Evolutionary conservation across 495 filamentous ascomycete genomes (phyloP), one percentile per base, ranked within the genome.

Genomic region (Aspergillus panamensis): DNA sequence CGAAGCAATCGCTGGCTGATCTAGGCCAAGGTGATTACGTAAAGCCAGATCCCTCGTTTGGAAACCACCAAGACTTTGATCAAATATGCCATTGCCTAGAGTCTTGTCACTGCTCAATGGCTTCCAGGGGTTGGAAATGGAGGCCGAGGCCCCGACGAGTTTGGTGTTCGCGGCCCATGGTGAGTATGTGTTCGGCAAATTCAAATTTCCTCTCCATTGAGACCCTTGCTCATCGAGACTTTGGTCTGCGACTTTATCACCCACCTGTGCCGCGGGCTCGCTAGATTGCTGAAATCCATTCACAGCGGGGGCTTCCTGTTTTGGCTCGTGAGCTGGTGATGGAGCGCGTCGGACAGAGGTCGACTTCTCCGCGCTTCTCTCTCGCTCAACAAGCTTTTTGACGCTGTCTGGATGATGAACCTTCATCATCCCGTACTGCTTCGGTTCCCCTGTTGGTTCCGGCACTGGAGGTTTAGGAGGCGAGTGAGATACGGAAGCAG

Each of bases 41-140:
- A 73, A 66, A 65, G 69, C 63, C 43, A 70, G 55, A 49, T 77
- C 80, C 32, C 67, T 67, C 13, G 68, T 57, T 31, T 72, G 58
- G 32, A 82, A 74, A 7, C 75, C 72, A 9, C 79, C 76, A 17
- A 91, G 72, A 52, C 82, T 78, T 48, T 83, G 80, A 48, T 85
- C 83, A 64, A 92, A 92, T 3, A 88, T 88, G n/a, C 89, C 89
- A 62, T 92, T 92, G 2, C 89, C 89, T 20, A 92, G 77, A 19
- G 82, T 83, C 55, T 83, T 82, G 62, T 89, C 83, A 64, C 82
- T 87, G 48, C 79, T 84, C 8, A 87, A 79, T n/a, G 86, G 83
- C 33, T 87, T 88, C 89, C 89, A 92, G 6, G 88, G 83, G 63
- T 87, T 91, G 49, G 81, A 77, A 25, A 81, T 71, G 1, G 77